phyloP scores from a whole-genome alignment of 768 basidiomycete genomes.

The Dacryopinax primogenitus region DNA sequence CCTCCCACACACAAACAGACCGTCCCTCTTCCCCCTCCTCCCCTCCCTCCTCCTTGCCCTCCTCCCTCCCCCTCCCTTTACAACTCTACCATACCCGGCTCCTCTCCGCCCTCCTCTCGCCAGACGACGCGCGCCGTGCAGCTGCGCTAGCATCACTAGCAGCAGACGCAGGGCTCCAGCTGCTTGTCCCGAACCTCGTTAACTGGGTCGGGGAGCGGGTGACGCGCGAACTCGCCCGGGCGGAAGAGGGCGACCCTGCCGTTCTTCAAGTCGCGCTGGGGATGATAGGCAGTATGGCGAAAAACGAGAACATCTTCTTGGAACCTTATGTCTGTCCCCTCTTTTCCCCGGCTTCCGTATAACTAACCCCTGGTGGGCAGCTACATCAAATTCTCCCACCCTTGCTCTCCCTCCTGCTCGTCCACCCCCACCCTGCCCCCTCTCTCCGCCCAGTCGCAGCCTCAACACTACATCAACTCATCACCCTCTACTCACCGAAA shows the following conservation, averaged over 20 bases:
- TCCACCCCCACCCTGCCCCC: slow-evolving; percentile 64
- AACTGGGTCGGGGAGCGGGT: slow-evolving; percentile 90
- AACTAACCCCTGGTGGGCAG: slow-evolving; percentile 31
- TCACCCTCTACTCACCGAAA: slow-evolving; percentile 73
- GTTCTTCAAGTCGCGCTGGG: slow-evolving; percentile 72
- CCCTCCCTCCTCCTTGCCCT: not conserved
- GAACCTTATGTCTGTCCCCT: slow-evolving; percentile 79
- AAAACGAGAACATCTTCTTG: slow-evolving; percentile 79
- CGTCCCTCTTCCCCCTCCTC: not conserved
- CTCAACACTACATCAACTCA: slow-evolving; percentile 57
- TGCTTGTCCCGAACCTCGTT: slow-evolving; percentile 83
- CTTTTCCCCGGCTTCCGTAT: not conserved
- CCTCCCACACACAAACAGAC: slow-evolving; percentile 15
- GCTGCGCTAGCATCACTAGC: slow-evolving; percentile 58
- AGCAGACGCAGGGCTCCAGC: slow-evolving; percentile 81
- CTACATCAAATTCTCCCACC: slow-evolving; percentile 93
- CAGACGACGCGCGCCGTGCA: not conserved
- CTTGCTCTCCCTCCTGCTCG: slow-evolving; percentile 78
- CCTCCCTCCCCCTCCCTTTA: not conserved
- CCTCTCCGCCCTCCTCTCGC: not conserved
- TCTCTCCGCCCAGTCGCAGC: slow-evolving; percentile 32
- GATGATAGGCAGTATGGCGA: slow-evolving; percentile 69
- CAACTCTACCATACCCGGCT: slow-evolving; percentile 63
- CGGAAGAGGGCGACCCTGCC: slow-evolving; percentile 41
- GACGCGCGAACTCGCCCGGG: slow-evolving; percentile 43